These are phyloP conservation scores for Ustilago tritici DNA, from an alignment of 1,284 basidiomycete genomes.

Conservation along the genomic window DNA sequence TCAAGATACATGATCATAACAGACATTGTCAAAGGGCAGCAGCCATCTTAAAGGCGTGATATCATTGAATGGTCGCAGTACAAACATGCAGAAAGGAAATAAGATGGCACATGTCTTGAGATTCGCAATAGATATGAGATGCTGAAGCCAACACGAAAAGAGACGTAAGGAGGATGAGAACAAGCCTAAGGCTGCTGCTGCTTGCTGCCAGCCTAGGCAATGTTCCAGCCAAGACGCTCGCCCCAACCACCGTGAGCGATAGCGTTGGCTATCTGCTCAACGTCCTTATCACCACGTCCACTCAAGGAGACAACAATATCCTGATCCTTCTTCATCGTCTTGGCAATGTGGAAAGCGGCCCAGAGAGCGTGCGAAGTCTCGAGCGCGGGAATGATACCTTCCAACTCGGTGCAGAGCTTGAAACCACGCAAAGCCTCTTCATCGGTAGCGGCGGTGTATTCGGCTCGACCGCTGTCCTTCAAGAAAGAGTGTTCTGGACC, in stretches of 20 bases:
- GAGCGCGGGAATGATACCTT: slow-evolving; percentile 97
- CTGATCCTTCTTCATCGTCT: slow-evolving; percentile 83
- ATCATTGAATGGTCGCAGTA: background rate
- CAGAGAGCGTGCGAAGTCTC: slow-evolving; percentile 97
- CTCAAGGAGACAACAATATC: slow-evolving; percentile 80
- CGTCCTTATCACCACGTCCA: slow-evolving; percentile 93
- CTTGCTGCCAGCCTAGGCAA: slow-evolving; percentile 13
- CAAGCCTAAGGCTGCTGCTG: too few species aligned
- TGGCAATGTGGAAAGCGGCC: slow-evolving; percentile 87
- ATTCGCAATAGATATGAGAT: background rate
- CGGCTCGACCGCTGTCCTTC: slow-evolving; percentile 91
- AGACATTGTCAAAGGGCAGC: background rate
- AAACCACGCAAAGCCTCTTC: slow-evolving; percentile 93
- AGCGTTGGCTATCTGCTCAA: slow-evolving; percentile 84
- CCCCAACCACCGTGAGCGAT: slow-evolving; percentile 65
- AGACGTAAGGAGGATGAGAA: background rate
- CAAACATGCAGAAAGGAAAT: background rate
- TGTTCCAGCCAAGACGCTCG: slow-evolving; percentile 64
- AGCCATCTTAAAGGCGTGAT: background rate
- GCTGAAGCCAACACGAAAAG: background rate
- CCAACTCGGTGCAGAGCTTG: slow-evolving; percentile 87
- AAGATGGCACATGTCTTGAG: background rate
- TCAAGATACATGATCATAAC: background rate
- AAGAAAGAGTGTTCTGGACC: slow-evolving; percentile 98
- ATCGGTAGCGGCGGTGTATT: slow-evolving; percentile 93